Percentiles rank a stretch among this genome's conserved stretches.
Evolutionary conservation across 495 filamentous ascomycete species (phyloP).

Genomic region (Extremus antarcticus): DNA sequence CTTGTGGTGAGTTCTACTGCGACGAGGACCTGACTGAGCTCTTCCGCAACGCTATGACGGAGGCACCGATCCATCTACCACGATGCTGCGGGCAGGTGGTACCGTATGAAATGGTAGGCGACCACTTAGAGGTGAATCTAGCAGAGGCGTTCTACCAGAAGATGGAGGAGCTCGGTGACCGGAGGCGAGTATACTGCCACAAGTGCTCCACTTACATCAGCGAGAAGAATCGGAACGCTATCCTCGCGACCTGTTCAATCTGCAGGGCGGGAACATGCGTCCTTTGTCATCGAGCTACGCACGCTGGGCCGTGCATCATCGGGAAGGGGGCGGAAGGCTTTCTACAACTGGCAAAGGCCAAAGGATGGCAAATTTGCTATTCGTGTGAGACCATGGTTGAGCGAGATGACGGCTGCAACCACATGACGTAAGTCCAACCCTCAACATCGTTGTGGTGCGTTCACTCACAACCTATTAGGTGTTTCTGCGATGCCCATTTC

Average conservation of each 20-base stretch:
- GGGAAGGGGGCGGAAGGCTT: conserved; percentile 16
- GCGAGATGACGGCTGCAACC: conserved; percentile 13
- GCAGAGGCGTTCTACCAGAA: conserved; percentile 30
- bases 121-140: conserved; percentile 26
- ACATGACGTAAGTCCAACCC: conserved; percentile 12
- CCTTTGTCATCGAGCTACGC: conserved; percentile 36
- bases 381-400: conserved; percentile 21
- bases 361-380: conserved; percentile 28
- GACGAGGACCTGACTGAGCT: conserved; percentile 32
- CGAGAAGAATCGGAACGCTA: conserved; percentile 21
- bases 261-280: conserved; percentile 36
- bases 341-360: conserved; percentile 18
- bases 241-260: conserved; percentile 33
- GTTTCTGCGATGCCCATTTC: conserved; percentile 19
- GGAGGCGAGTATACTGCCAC: conserved; percentile 41
- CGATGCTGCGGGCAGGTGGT: conserved; percentile 39
- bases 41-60: conserved; percentile 32
- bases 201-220: conserved; percentile 40
- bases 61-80: conserved; percentile 43
- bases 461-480: conserved; percentile 3
- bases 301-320: conserved; percentile 24
- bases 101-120: conserved; percentile 23
- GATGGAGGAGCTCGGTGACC: conserved; percentile 36
- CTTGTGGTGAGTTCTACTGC: conserved; percentile 37
- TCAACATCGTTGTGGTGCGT: neutral